Evolutionary conservation across 169 alveolate genomes (phyloP), one percentile per base, ranked within the genome.

Genomic region (Plasmodium inui): DNA sequence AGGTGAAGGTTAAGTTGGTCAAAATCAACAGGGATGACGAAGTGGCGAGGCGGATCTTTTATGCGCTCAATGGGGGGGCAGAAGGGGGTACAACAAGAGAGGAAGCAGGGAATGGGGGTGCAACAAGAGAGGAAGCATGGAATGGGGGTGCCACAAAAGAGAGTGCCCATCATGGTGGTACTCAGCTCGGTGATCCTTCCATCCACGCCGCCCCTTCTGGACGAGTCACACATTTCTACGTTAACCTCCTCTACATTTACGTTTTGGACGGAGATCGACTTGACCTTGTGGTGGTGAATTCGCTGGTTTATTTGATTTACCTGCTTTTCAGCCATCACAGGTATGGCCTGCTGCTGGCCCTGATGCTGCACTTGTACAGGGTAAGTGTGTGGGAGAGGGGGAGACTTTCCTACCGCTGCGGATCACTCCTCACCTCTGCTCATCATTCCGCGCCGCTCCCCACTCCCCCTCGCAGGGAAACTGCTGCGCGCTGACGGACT

Each of bases 241-340:
- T n/a, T n/a, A n/a, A n/a, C 44, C 41, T 88, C 14, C 30, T 88
- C 3, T 88, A 88, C 73, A 37, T 88, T 6, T 88, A 88, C 22
- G 34, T 88, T 37, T 41, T 78, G 50, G 71, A 88, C 30, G 82
- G 82, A 2, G 46, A 19, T 1, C 70, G 73, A 17, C 61, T 88
- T 5, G 94, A 88, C 41, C 80, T 88, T 0, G 57, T 88, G 10
- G 89, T 88, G 28, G 46, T 88, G 53, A 88, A 88, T 17, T 88
- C 94, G 2, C 32, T 57, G 72, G 70, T 34, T 8, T 88, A 88
- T 41, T 61, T 79, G 67, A 88, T 88, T 4, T 88, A 88, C 53
- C 50, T 88, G 71, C 73, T 88, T 32, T 88, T 88, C 32, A 28
- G 22, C 71, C 50, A 79, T 34, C 81, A 88, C 32, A 55, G 57